Percentiles rank a stretch among this genome's conserved stretches.
phyloP scores from a whole-genome alignment of 495 filamentous ascomycete species.

The Penicillium robsamsonii region DNA sequence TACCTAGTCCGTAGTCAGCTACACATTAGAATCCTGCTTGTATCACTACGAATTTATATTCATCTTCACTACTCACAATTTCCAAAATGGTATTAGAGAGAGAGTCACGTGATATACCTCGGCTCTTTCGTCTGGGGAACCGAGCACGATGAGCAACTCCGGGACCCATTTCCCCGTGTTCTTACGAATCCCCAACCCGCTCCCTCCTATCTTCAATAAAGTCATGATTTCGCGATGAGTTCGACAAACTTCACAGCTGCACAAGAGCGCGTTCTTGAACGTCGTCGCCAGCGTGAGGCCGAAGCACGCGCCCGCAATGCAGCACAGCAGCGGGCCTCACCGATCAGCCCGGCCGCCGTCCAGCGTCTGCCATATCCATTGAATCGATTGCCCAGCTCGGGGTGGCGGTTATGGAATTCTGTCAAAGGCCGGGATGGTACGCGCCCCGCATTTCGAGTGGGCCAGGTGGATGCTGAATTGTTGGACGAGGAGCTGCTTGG shows the following conservation, averaged over 20 bases:
- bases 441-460: slow-evolving; percentile 84
- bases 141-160: slow-evolving; percentile 22
- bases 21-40: not conserved
- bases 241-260: slow-evolving; percentile 79
- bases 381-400: slow-evolving; percentile 53
- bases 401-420: slow-evolving; percentile 62
- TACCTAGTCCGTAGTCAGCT: not conserved
- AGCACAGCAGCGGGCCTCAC: slow-evolving; percentile 57
- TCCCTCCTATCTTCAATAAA: slow-evolving; percentile 5
- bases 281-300: slow-evolving; percentile 68
- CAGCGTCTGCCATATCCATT: slow-evolving; percentile 65
- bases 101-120: slow-evolving; percentile 23
- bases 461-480: slow-evolving; percentile 94
- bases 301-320: slow-evolving; percentile 55
- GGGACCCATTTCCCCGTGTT: slow-evolving; percentile 14
- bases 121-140: slow-evolving; percentile 38
- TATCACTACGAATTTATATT: not conserved
- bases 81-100: not conserved
- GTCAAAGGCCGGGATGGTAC: slow-evolving; percentile 76
- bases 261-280: slow-evolving; percentile 76
- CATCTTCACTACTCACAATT: not conserved
- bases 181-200: not conserved
- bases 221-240: slow-evolving; percentile 58
- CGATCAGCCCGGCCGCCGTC: slow-evolving; percentile 50
- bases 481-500: slow-evolving; percentile 91